Percentiles rank a stretch among this genome's conserved stretches.
Conservation (phyloP, 2,329 filamentous ascomycete genomes). For the Colletotrichum sp. region DNA sequence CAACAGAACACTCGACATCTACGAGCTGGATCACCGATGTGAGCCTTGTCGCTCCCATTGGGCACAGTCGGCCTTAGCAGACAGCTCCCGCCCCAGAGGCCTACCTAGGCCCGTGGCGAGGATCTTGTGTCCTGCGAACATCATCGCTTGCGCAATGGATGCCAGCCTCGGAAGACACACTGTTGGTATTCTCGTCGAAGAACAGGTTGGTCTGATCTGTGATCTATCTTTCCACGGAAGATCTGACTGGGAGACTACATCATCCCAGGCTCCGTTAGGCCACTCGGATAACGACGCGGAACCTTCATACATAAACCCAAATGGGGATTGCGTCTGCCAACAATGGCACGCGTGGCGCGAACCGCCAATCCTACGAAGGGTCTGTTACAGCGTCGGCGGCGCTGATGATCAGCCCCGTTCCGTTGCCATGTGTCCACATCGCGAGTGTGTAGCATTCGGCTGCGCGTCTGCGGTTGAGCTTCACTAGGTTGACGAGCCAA, state of each 20-base stretch:
- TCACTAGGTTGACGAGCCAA: constrained; percentile 58
- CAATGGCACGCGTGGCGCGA: constrained; percentile 19
- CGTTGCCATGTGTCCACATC: constrained; percentile 69
- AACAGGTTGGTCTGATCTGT: constrained; percentile 65
- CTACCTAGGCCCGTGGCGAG: constrained; percentile 51
- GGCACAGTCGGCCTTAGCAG: not conserved
- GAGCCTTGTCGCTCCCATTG: constrained; percentile 5
- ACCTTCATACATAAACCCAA: not conserved
- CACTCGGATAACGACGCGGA: not conserved
- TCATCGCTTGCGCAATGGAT: constrained; percentile 68
- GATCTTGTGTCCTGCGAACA: constrained; percentile 59
- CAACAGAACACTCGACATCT: constrained; percentile 61
- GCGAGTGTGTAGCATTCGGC: constrained; percentile 69
- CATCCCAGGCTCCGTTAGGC: not conserved
- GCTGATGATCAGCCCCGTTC: constrained; percentile 68
- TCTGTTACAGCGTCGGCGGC: constrained; percentile 58
- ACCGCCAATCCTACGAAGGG: constrained; percentile 18
- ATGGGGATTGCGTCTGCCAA: constrained; percentile 27
- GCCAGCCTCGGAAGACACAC: constrained; percentile 59
- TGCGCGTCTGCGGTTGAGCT: constrained; percentile 67
- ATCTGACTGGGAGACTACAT: not conserved
- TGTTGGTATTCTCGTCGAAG: constrained; percentile 64
- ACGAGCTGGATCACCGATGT: constrained; percentile 47
- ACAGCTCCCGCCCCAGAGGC: constrained; percentile 22
- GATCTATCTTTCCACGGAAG: constrained; percentile 45